Evolutionary conservation across 1,284 basidiomycete genomes (phyloP), one percentile per base, ranked within the genome.

Genomic region (Boletus chippewaensis): DNA sequence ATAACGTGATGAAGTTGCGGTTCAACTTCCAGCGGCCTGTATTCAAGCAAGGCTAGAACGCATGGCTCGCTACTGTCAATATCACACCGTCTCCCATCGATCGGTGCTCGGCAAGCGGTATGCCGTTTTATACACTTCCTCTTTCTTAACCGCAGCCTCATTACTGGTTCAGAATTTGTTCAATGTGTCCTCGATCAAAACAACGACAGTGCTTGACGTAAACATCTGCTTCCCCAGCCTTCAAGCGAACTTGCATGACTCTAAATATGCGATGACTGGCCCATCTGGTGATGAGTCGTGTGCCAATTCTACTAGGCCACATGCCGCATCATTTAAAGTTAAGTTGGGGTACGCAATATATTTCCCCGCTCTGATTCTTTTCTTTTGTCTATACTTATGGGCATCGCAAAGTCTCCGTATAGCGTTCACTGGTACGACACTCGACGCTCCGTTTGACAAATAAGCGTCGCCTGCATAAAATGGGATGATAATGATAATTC

Each of bases 391-490:
- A 4, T 36, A 56, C 47, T 61, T 61, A 53, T 61, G 49, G 29
- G 29, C 12, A 59, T 50, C 59, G 39, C 49, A 45, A 40, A 46
- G 9, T 42, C 39, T 36, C 41, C 40, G 36, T 24, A 24, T 24
- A 24, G 22, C 22, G 1, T 7, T 7, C 4, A 22, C 22, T 29
- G 6, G 52, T 20, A 28, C 29, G 47, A 44, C 26, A 29, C 31
- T 40, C 16, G 34, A n/a, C 40, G 9, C 13, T 55, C 34, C 34
- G 16, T 20, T 36, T 18, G 32, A 46, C 40, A 15, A 38, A 53
- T 45, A 61, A 59, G 59, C 59, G 59, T 53, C 58, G 61, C 54
- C 32, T 63, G 46, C 28, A 8, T 15, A 34, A 24, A 40, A 45
- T 29, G 40, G n/a, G 4, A 34, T 28, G 18, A 5, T 31, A 9